Base-by-base conservation (phyloP, 768 basidiomycete species). In the Auriscalpium orientale region DNA sequence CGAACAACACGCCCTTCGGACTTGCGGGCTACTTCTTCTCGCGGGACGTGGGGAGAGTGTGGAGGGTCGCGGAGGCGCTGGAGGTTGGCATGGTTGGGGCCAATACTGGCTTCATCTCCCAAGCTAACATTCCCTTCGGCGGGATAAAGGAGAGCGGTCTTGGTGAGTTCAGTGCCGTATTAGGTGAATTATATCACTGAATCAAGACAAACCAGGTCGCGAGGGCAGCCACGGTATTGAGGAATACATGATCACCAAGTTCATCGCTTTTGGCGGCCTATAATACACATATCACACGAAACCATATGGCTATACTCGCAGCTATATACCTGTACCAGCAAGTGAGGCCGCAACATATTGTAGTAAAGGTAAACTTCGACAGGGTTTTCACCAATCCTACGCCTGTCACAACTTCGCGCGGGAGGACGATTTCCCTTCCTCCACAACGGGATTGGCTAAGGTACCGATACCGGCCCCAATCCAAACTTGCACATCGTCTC, bases 11-110 rank as follows among this genome's bases (percentile, higher is more conserved):
- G 1, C 82, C 89, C 18, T 82, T 89, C 28, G 97, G 97, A 0
- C 76, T 99, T 21, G 93, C 95, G 18, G 95, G 94, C 5, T 97
- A 98, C 72, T 95, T 98, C 77, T 99, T 84, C 77, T 81, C 84
- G 37, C 71, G 82, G 40, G 95, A 98, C 67, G 77, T 97, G 6
- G 89, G 91, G 3, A 74, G 95, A 40, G 86, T 91, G 45, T 98
- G 91, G 90, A 81, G 95, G 44, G 94, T 99, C 16, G 92, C 95
- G 15, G 97, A 97, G 74, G 87, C 79, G 61, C 75, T 98, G 33
- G 92, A 99, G 71, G 92, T 95, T 7, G 95, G 95, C 5, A 98
- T 87, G 84, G 91, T 95, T 21, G 91, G 89, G 35, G 76, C 80
- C 49, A 94, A 94, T 70, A 90, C 90, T 1, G 88, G 88, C 3